Conservation (phyloP, 176 grass and related monocot species). For the Neostapfia colusana region DNA sequence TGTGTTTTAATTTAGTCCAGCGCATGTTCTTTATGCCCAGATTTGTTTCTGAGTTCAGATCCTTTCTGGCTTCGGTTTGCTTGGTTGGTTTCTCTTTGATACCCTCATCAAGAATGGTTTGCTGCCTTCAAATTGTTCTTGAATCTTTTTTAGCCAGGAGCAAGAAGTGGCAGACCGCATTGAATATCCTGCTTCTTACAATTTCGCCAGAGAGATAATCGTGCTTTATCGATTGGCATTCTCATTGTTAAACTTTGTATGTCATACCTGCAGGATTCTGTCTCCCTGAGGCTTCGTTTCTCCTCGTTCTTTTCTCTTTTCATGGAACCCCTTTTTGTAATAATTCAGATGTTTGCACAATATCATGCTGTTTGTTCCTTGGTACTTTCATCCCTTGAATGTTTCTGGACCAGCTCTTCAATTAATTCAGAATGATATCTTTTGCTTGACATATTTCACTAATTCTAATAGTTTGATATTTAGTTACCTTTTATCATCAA, state of each 20-base stretch:
- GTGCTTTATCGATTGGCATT: background rate
- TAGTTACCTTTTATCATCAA: background rate
- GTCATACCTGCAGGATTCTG: background rate
- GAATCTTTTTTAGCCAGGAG: conserved; percentile 1
- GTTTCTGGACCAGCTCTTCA: background rate
- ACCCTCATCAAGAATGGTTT: background rate
- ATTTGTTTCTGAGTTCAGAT: too few species aligned
- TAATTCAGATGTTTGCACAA: background rate
- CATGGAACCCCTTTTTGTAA: background rate
- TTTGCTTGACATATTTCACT: conserved; percentile 1
- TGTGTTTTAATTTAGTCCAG: background rate
- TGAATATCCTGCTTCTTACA: background rate
- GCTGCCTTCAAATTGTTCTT: background rate
- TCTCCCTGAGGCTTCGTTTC: background rate
- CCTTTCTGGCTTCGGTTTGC: too few species aligned
- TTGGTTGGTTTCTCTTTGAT: too few species aligned
- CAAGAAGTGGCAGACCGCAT: background rate
- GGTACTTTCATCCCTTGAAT: background rate
- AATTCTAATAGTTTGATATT: background rate
- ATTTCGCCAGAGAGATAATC: background rate
- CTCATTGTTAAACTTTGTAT: background rate
- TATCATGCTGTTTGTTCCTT: conserved; percentile 3
- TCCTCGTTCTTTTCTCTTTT: background rate
- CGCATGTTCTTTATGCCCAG: background rate
- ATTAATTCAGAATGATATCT: background rate